A percentile compares a stretch with the other conserved stretches of the same genome.
Conservation (phyloP, 805 yeast species). For the Candida krabiensis region DNA sequence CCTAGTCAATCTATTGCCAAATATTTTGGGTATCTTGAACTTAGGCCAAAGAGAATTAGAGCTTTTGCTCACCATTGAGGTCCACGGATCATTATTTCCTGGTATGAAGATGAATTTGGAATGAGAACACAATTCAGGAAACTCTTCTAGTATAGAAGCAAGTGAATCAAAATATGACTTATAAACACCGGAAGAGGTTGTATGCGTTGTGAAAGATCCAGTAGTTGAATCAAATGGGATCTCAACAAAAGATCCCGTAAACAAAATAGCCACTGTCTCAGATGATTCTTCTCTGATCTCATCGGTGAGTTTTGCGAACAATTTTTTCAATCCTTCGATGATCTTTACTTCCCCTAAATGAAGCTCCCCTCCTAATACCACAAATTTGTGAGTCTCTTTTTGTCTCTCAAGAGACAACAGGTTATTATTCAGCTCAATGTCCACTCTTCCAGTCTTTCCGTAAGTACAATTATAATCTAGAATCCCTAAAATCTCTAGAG, state of each 20-base stretch:
- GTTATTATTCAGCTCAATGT: constrained; percentile 54
- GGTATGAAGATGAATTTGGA: constrained; percentile 76
- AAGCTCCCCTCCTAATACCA: constrained; percentile 75
- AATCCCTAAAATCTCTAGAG: constrained; percentile 74
- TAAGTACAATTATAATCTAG: constrained; percentile 55
- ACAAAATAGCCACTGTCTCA: constrained; percentile 66
- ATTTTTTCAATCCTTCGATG: constrained; percentile 63
- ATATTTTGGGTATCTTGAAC: constrained; percentile 64
- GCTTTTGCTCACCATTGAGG: constrained; percentile 65
- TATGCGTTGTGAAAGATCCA: constrained; percentile 48
- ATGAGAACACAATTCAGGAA: constrained; percentile 48
- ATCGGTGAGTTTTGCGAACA: constrained; percentile 54
- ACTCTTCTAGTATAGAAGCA: constrained; percentile 62
- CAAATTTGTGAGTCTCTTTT: constrained; percentile 54
- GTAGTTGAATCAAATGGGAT: constrained; percentile 58
- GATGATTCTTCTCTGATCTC: constrained; percentile 37
- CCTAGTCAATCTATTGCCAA: constrained; percentile 66
- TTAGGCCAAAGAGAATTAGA: constrained; percentile 69
- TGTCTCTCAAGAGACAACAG: constrained; percentile 58
- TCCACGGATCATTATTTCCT: constrained; percentile 95
- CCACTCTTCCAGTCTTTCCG: constrained; percentile 49
- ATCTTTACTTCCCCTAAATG: constrained; percentile 59
- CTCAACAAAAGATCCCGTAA: constrained; percentile 80
- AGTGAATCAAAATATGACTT: constrained; percentile 72
- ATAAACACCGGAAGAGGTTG: constrained; percentile 54